Percentiles rank a stretch among this genome's conserved stretches.
Conservation (phyloP, 2,329 filamentous ascomycete genomes). For the Fusarium globosum region DNA sequence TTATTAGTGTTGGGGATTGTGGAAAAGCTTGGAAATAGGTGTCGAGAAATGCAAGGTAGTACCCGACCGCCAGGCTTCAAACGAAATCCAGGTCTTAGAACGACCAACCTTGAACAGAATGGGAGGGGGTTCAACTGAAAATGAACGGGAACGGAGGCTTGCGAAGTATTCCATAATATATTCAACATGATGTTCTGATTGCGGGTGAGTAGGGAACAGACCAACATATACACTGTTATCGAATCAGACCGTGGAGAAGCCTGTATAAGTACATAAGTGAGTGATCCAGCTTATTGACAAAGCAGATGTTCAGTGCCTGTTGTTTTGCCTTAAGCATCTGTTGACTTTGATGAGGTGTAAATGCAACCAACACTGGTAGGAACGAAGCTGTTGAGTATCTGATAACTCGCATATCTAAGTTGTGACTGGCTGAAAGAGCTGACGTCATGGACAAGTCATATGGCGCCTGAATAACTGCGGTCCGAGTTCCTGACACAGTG, state of each 20-base stretch:
- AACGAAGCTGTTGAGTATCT: conserved; percentile 1
- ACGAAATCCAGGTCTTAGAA: conserved; percentile 21
- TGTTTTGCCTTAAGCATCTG: not conserved
- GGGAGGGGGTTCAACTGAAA: conserved; percentile 6
- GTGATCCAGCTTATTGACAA: not conserved
- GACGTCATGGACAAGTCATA: conserved; percentile 45
- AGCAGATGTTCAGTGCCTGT: not conserved
- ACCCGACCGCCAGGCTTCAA: conserved; percentile 16
- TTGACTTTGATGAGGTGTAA: not conserved
- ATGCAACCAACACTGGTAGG: not conserved
- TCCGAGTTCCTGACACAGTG: conserved; percentile 42
- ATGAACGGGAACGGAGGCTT: conserved; percentile 10
- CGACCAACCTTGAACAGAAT: not conserved
- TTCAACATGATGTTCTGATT: not conserved
- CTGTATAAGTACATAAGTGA: not conserved
- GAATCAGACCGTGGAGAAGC: not conserved
- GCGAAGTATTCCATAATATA: conserved; percentile 9
- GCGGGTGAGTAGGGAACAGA: not conserved
- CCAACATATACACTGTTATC: not conserved
- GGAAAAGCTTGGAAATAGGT: conserved; percentile 33
- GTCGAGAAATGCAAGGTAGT: conserved; percentile 32
- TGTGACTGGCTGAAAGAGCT: conserved; percentile 12
- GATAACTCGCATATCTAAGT: conserved; percentile 19
- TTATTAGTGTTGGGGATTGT: not conserved
- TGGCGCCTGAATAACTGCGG: conserved; percentile 28